A percentile compares a stretch with the other conserved stretches of the same genome.
Conservation (phyloP, 345 rosid genomes). For the Brassica napus region DNA sequence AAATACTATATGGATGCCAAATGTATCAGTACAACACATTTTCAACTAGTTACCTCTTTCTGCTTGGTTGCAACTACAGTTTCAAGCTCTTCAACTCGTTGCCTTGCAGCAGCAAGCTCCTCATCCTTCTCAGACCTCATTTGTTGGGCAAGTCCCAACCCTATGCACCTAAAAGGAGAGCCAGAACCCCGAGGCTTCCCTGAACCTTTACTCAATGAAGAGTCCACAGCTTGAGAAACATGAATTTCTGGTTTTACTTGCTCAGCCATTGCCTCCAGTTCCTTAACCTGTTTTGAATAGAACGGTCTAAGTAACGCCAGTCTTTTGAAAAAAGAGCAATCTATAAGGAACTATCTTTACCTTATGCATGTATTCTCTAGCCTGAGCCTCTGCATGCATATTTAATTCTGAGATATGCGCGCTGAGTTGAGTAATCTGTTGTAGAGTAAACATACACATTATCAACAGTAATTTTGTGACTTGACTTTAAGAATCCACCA, state of each 20-base stretch:
- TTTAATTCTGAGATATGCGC: constrained; percentile 74
- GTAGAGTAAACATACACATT: constrained; percentile 4
- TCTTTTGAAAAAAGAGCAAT: constrained; percentile 22
- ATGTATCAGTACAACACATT: background rate
- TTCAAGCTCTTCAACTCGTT: constrained; percentile 85
- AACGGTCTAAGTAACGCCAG: constrained; percentile 7
- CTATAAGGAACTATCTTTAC: constrained; percentile 38
- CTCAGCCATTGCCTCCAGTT: constrained; percentile 86
- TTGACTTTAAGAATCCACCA: background rate
- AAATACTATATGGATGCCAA: constrained; percentile 5
- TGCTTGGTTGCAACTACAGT: constrained; percentile 64
- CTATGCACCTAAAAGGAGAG: constrained; percentile 97
- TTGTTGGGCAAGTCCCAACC: constrained; percentile 84
- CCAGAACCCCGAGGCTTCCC: constrained; percentile 77
- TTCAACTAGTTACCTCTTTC: constrained; percentile 65
- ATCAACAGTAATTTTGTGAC: constrained; percentile 9
- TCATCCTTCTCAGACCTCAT: constrained; percentile 83
- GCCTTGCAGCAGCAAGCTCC: constrained; percentile 73
- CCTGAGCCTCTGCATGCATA: constrained; percentile 96
- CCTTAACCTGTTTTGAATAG: constrained; percentile 60
- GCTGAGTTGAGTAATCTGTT: constrained; percentile 68
- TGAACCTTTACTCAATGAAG: constrained; percentile 60
- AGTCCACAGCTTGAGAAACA: constrained; percentile 46
- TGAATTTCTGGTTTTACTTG: constrained; percentile 77
- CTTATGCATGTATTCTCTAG: constrained; percentile 83